Evolutionary conservation across 225 moss, liverwort and hornwort species (phyloP).

Genomic region (Pseudisothecium myosuroides): DNA sequence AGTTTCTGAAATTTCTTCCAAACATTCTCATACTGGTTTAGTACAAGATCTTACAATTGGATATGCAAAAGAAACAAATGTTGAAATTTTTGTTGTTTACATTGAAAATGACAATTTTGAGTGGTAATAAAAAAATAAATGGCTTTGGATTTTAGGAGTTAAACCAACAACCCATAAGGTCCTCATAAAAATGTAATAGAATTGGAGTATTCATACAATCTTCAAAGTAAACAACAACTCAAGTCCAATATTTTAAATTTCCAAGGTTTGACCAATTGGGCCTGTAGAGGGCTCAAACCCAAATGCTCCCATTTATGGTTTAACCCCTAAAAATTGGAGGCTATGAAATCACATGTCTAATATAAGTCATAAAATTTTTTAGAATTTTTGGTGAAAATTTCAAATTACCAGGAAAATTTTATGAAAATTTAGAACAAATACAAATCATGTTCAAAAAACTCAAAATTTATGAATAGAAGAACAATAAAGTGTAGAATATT

Average conservation of each 20-base stretch:
- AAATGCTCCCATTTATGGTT: too few relatives aligned
- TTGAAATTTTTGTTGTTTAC: too few relatives aligned
- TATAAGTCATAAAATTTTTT: too few relatives aligned
- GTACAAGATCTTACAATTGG: too few relatives aligned
- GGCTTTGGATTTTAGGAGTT: too few relatives aligned
- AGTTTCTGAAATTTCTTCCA: too few relatives aligned
- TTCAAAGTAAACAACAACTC: not conserved
- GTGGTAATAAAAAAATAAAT: too few relatives aligned
- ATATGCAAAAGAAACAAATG: too few relatives aligned
- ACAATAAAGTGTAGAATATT: not conserved
- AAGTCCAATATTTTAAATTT: not conserved
- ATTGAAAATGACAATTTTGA: too few relatives aligned
- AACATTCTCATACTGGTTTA: too few relatives aligned
- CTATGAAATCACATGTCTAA: too few relatives aligned
- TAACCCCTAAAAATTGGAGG: too few relatives aligned
- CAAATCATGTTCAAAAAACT: not conserved
- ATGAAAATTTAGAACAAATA: not conserved
- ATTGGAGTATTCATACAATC: not conserved
- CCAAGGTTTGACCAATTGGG: not conserved
- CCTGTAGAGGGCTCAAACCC: not conserved
- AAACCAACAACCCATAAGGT: not conserved
- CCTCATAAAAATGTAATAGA: not conserved
- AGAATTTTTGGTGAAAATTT: not conserved
- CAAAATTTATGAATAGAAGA: not conserved
- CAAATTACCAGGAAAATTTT: not conserved